phyloP scores from a whole-genome alignment of 495 filamentous ascomycete species.

The Ramalina intermedia region DNA sequence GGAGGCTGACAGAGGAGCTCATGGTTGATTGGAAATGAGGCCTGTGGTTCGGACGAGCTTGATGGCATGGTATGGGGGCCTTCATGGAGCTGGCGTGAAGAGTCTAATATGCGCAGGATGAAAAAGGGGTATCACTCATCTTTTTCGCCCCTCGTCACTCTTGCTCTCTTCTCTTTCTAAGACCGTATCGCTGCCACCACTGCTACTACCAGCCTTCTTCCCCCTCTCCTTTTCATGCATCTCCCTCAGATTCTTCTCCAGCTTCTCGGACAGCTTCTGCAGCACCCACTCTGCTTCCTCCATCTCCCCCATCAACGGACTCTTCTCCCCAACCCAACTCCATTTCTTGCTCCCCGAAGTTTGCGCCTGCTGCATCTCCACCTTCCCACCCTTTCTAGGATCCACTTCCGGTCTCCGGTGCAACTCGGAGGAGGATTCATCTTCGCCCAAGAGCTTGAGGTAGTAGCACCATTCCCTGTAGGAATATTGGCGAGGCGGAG shows the following conservation, averaged over 20 bases:
- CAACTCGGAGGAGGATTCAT: conserved; percentile 30
- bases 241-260: conserved; percentile 38
- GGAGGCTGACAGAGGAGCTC: no score
- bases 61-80: no score
- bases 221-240: conserved; percentile 15
- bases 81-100: no score
- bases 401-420: conserved; percentile 17
- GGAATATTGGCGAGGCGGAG: conserved; percentile 51
- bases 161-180: neutral
- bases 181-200: no score
- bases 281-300: conserved; percentile 74
- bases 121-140: no score
- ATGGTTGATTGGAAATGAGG: no score
- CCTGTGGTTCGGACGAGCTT: no score
- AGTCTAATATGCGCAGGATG: no score
- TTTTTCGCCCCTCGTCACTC: no score
- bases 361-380: conserved; percentile 25
- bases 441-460: conserved; percentile 58
- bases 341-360: conserved; percentile 30
- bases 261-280: conserved; percentile 39
- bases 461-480: conserved; percentile 77
- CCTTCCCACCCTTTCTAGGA: conserved; percentile 12
- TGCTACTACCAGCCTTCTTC: neutral
- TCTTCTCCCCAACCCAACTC: conserved; percentile 64
- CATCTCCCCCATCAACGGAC: conserved; percentile 58